These are phyloP conservation scores for Russula lepida DNA, from an alignment of 768 basidiomycete genomes.

Conservation along the genomic window DNA sequence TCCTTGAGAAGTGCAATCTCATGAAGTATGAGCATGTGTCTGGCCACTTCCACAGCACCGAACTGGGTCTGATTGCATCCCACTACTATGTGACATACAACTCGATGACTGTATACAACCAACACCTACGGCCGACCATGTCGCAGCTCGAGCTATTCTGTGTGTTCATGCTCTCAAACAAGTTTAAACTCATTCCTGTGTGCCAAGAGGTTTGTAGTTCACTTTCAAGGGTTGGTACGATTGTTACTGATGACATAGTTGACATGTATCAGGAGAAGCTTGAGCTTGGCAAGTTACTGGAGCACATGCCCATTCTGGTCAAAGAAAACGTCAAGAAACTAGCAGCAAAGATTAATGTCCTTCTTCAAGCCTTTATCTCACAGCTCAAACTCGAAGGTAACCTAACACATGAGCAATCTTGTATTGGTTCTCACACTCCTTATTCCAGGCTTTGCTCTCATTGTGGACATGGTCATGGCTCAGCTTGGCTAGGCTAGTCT, in stretches of 20 bases:
- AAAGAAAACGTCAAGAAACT: constrained; percentile 96
- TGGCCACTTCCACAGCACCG: constrained; percentile 87
- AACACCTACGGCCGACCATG: constrained; percentile 85
- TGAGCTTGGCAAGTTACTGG: constrained; percentile 81
- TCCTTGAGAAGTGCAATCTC: constrained; percentile 90
- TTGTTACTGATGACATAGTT: not conserved
- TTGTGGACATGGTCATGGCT: constrained; percentile 95
- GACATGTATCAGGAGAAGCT: constrained; percentile 56
- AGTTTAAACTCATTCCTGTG: constrained; percentile 88
- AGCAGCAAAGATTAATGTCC: constrained; percentile 93
- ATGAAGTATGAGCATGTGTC: constrained; percentile 87
- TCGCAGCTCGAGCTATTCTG: constrained; percentile 85
- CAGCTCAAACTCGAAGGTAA: constrained; percentile 83
- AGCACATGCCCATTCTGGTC: constrained; percentile 93
- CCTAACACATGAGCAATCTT: constrained; percentile 3
- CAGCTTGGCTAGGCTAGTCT: too few species aligned
- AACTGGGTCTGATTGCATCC: constrained; percentile 88
- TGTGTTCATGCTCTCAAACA: constrained; percentile 90
- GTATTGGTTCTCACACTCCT: not conserved
- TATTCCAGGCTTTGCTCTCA: constrained; percentile 64
- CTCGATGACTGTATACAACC: constrained; percentile 96
- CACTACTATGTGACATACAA: constrained; percentile 93
- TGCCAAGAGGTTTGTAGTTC: constrained; percentile 47
- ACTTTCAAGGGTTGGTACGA: constrained; percentile 2
- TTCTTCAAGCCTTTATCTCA: constrained; percentile 91